Evolutionary conservation across 78 protist species (phyloP), one percentile per base, ranked within the genome.

Genomic region (Speleostelium caveatum): DNA sequence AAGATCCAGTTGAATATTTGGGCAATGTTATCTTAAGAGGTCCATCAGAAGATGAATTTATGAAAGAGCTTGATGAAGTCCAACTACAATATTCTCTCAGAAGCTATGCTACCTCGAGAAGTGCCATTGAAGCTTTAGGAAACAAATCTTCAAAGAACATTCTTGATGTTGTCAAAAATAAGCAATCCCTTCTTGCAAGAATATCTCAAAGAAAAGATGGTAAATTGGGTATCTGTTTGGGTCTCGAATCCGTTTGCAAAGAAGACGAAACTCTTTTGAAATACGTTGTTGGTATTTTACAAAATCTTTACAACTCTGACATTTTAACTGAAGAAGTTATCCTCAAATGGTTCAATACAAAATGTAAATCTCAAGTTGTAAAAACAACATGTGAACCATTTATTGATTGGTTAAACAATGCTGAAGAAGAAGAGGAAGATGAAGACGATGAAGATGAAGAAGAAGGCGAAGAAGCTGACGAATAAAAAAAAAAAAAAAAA

Each of bases 391-490:
- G 66, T 38, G 60, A 6, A 7, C 77, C 74, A 55, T 89, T 89
- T 60, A 69, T 89, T 42, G 88, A 76, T 19, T 89, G 94, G 94
- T 79, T 89, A 71, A 59, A 67, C 55, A 83, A 28, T 83, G 87
- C 79, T 73, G 94, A 75, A 32, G 88, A 80, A 30, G 88, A 80
- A 28, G 88, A 80, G 3, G 88, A 80, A 35, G 73, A 79, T 19
- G 75, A 67, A 26, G 88, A 67, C 6, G 78, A 79, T 17, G 74
- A 79, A 35, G 26, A 39, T 36, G n/a, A 65, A 65, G 36, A 28
- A 30, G 68, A 28, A 45, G 53, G 10, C 6, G 53, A 45, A 10
- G 53, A 45, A 45, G 53, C n/a, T n/a, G n/a, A n/a, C n/a, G n/a
- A n/a, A n/a, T n/a, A n/a, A n/a, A n/a, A n/a, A n/a, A n/a, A n/a